Evolutionary conservation across 2,329 filamentous ascomycete species (phyloP), one percentile per base, ranked within the genome.

Genomic region (Fusarium mundagurra): DNA sequence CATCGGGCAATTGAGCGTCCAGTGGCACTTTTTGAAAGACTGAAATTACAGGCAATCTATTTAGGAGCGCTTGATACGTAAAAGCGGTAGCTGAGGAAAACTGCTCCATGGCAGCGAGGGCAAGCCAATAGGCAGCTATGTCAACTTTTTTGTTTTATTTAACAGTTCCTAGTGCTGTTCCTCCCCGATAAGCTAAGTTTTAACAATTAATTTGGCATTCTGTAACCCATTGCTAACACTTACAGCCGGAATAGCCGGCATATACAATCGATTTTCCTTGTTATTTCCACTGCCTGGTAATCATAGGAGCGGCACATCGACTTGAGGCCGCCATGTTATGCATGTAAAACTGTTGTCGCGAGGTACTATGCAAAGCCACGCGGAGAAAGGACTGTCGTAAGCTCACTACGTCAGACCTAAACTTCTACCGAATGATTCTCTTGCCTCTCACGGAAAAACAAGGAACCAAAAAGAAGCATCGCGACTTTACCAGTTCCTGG

Each of bases 131-230:
- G 9, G 10, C n/a, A 27, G 5, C 16, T 12, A 24, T 43, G 1
- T 2, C 6, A 11, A 0, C 1, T 6, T 12, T 2, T 1, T 3
- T 3, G n/a, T 18, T 6, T 18, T 10, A 12, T 44, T 18, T 8
- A 3, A 44, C 4, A 27, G 4, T 27, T 2, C 6, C 41, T 44
- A 4, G 10, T 44, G 16, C 4, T 27, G 2, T 27, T 18, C 8
- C n/a, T 24, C 16, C 27, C 16, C 4, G 8, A 12, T 8, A 27
- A 12, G 16, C 16, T 27, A 27, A 18, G 16, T 8, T 18, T 27
- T 3, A 24, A 27, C 41, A 24, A 17, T 11, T 24, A 10, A 16
- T 16, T 9, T 0, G 24, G 41, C 41, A 17, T 44, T 18, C 2
- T 44, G 16, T 27, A 12, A 16, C 41, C 6, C n/a, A 27, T 24